A percentile compares a stretch with the other conserved stretches of the same genome.
These are phyloP conservation scores for Clarkia xantiana DNA, from an alignment of 345 rosid species.

Conservation along the genomic window DNA sequence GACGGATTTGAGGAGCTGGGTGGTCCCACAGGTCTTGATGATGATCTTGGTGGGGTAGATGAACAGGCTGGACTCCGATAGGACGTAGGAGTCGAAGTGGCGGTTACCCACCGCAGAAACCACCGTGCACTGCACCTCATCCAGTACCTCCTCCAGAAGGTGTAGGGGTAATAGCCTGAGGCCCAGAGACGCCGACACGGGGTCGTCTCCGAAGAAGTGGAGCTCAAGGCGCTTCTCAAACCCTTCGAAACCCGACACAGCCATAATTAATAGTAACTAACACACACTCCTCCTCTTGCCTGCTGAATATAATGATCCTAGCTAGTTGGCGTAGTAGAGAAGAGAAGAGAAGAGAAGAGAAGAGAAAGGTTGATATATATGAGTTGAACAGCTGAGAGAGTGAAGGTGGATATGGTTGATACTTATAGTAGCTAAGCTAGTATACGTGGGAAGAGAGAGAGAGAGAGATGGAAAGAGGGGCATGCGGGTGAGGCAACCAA, in stretches of 20 bases:
- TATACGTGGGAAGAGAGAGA: too few relatives aligned
- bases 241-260: constrained; percentile 40
- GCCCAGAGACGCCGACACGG: constrained; percentile 20
- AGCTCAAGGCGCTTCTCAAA: constrained; percentile 68
- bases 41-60: constrained; percentile 41
- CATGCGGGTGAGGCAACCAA: too few relatives aligned
- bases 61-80: constrained; percentile 77
- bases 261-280: too few relatives aligned
- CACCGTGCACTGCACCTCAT: constrained; percentile 51
- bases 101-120: constrained; percentile 46
- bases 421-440: too few relatives aligned
- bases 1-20: constrained; percentile 49
- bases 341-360: too few relatives aligned
- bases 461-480: too few relatives aligned
- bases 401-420: too few relatives aligned
- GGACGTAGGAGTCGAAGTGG: constrained; percentile 61
- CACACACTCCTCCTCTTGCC: too few relatives aligned
- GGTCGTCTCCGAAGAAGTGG: constrained; percentile 38
- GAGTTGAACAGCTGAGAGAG: too few relatives aligned
- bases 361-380: too few relatives aligned
- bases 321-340: too few relatives aligned
- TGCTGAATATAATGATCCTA: too few relatives aligned
- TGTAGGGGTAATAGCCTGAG: constrained; percentile 33
- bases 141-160: constrained; percentile 46
- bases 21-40: constrained; percentile 79